Evolutionary conservation across 371 early-diverging fungal species (phyloP).

Genomic region (Actinomucor elegans): DNA sequence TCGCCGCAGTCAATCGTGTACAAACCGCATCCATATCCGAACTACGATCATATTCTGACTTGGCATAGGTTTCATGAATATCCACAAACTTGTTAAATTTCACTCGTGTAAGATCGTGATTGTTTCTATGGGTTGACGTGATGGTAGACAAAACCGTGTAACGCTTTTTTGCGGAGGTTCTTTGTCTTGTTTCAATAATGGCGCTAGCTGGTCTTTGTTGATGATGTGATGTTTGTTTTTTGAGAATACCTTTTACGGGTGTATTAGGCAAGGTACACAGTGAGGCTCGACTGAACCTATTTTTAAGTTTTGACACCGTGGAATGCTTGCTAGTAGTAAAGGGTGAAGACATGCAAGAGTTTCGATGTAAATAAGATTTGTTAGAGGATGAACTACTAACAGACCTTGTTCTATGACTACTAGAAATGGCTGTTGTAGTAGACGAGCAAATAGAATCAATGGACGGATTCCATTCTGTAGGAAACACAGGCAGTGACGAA

Average conservation of each 20-base stretch:
- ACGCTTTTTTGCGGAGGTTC: neutral
- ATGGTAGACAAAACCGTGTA: neutral
- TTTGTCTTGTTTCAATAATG: neutral
- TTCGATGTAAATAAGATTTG: neutral
- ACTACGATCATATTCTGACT: constrained; percentile 67
- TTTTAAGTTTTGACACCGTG: neutral
- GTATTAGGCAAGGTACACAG: neutral
- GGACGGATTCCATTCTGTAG: constrained; percentile 8
- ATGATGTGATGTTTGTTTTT: neutral
- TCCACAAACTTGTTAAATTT: constrained; percentile 26
- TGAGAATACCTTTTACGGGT: neutral
- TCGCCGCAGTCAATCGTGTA: constrained; percentile 53
- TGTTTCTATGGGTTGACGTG: neutral
- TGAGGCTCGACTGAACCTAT: neutral
- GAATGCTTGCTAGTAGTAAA: neutral
- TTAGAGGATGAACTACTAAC: neutral
- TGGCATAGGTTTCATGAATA: constrained; percentile 63
- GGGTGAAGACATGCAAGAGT: neutral
- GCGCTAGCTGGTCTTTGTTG: neutral
- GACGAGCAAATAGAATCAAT: constrained; percentile 14
- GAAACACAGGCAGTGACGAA: neutral
- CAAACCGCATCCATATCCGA: constrained; percentile 61
- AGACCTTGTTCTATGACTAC: no score
- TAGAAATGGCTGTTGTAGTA: constrained; percentile 2
- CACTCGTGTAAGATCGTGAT: neutral